Percentiles rank a stretch among this genome's conserved stretches.
phyloP scores from a whole-genome alignment of 2,329 filamentous ascomycete species.

The Aspergillus neotritici region DNA sequence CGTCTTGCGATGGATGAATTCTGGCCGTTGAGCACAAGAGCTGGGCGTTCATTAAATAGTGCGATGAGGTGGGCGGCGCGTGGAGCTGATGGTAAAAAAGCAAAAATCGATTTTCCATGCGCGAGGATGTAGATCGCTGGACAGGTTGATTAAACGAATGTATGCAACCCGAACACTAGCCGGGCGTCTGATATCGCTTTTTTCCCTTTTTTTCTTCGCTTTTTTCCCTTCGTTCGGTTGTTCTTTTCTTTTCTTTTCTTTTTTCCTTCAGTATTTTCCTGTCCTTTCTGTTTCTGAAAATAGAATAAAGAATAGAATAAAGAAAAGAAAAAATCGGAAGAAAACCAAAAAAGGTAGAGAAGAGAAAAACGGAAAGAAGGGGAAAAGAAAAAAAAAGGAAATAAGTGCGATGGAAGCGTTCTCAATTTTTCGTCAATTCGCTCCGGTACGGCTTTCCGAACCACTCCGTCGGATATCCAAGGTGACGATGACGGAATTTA shows the following conservation, averaged over 20 bases:
- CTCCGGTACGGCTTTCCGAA: too few species aligned
- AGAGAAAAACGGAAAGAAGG: too few species aligned
- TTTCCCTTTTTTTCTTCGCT: not conserved
- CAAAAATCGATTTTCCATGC: conserved; percentile 5
- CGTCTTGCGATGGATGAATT: not conserved
- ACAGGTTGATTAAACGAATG: conserved; percentile 9
- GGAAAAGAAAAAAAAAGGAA: too few species aligned
- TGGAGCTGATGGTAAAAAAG: not conserved
- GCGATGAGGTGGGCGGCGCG: conserved; percentile 1
- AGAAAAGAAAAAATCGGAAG: conserved; percentile 5
- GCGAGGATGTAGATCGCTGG: conserved; percentile 10
- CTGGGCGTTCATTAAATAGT: conserved; percentile 10
- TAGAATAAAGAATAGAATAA: too few species aligned
- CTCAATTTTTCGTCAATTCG: too few species aligned
- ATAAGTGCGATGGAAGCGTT: too few species aligned
- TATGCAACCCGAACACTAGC: conserved; percentile 7
- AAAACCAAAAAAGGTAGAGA: not conserved
- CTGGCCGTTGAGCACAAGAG: not conserved
- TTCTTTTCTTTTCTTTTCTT: conserved; percentile 6
- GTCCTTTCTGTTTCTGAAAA: not conserved
- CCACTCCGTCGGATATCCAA: too few species aligned
- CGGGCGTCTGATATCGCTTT: conserved; percentile 4
- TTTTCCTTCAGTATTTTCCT: not conserved
- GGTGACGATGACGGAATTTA: too few species aligned
- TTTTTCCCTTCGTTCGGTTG: conserved; percentile 3